These are phyloP conservation scores for Isoetes engelmannii DNA, from an alignment of 83 land plant species.

Conservation along the genomic window DNA sequence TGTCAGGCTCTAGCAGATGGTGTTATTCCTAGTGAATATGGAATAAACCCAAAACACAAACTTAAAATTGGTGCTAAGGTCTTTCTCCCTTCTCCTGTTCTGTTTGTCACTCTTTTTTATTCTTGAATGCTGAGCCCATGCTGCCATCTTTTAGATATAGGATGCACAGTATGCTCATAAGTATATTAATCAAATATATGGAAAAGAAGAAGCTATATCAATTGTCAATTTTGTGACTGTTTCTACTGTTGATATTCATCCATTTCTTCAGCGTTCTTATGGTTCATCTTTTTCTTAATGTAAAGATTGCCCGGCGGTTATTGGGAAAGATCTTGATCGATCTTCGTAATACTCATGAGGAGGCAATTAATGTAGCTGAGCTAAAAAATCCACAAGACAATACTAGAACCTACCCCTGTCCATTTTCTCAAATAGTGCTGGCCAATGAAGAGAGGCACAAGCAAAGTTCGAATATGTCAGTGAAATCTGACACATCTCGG, in stretches of 20 bases:
- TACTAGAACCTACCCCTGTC: background rate
- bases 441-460: constrained; percentile 5
- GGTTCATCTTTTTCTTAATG: background rate
- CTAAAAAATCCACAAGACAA: constrained; percentile 47
- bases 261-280: too few species aligned
- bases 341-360: constrained; percentile 86
- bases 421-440: too few species aligned
- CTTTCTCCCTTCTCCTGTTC: background rate
- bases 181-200: background rate
- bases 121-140: background rate
- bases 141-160: too few species aligned
- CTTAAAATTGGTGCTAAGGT: constrained; percentile 98
- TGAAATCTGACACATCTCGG: constrained; percentile 40
- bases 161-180: too few species aligned
- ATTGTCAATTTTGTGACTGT: too few species aligned
- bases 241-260: too few species aligned
- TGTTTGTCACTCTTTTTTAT: constrained; percentile 10
- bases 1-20: constrained; percentile 94
- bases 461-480: constrained; percentile 18
- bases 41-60: constrained; percentile 92
- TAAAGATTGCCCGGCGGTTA: constrained; percentile 84
- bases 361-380: constrained; percentile 86
- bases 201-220: too few species aligned
- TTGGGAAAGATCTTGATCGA: constrained; percentile 97
- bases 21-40: constrained; percentile 98